Evolutionary conservation across 164 flowering plant genomes (phyloP).

Genomic region (Amborella trichopoda): DNA sequence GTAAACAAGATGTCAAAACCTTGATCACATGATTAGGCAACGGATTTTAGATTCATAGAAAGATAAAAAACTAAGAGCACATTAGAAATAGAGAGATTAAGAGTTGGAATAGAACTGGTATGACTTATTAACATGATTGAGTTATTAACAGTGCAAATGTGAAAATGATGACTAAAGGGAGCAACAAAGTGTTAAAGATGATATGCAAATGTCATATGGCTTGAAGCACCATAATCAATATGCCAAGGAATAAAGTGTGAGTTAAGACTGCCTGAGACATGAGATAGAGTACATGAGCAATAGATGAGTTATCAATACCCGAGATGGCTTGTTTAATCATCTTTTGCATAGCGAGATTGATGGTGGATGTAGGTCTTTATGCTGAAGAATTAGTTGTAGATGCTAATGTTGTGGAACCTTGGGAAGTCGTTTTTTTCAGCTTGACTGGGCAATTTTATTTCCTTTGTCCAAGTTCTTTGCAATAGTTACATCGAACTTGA

Average conservation of each 20-base stretch:
- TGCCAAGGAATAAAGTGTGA: neutral
- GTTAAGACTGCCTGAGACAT: too few relatives aligned
- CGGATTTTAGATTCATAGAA: constrained; percentile 4
- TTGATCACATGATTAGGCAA: neutral
- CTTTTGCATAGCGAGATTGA: too few relatives aligned
- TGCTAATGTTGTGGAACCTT: too few relatives aligned
- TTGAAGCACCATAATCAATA: neutral
- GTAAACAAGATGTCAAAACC: constrained; percentile 1
- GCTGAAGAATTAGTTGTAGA: too few relatives aligned
- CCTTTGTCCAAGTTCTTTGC: too few relatives aligned
- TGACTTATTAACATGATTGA: neutral
- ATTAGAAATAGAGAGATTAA: neutral
- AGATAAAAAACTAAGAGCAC: neutral
- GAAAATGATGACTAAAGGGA: neutral
- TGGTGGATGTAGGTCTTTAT: too few relatives aligned
- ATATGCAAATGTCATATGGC: neutral
- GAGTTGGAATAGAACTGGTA: neutral
- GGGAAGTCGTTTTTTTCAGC: too few relatives aligned
- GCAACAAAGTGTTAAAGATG: neutral
- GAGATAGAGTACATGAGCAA: too few relatives aligned
- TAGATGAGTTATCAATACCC: too few relatives aligned
- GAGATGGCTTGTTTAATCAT: too few relatives aligned
- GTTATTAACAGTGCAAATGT: constrained; percentile 1
- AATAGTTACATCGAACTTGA: too few relatives aligned
- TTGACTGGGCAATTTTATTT: too few relatives aligned